These are phyloP conservation scores for Macadamia tetraphylla DNA, from an alignment of 164 flowering plant genomes.

Conservation along the genomic window DNA sequence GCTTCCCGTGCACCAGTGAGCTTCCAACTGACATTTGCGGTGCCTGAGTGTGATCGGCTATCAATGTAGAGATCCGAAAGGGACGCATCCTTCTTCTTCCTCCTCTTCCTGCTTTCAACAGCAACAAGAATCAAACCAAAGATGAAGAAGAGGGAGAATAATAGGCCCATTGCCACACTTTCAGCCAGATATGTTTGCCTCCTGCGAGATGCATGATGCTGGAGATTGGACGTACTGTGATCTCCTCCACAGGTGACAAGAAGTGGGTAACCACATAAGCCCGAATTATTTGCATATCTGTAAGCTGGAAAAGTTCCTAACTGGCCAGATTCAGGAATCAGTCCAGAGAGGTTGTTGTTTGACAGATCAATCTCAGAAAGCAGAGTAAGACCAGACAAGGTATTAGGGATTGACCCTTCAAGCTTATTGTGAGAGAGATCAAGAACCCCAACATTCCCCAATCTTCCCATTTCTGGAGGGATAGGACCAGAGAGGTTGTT, in stretches of 20 bases:
- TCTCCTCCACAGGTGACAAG: slow-evolving; percentile 31
- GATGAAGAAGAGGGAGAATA: slow-evolving; percentile 75
- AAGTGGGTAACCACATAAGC: slow-evolving; percentile 87
- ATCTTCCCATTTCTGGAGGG: slow-evolving; percentile 58
- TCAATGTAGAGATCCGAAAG: slow-evolving; percentile 48
- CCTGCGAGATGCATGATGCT: slow-evolving; percentile 46
- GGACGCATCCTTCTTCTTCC: slow-evolving; percentile 51
- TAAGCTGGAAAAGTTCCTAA: slow-evolving; percentile 55
- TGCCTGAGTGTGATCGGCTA: slow-evolving; percentile 54
- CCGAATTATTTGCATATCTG: slow-evolving; percentile 59
- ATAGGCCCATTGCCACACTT: slow-evolving; percentile 82
- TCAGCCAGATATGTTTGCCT: slow-evolving; percentile 70
- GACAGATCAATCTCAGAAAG: slow-evolving; percentile 74
- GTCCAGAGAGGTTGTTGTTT: slow-evolving; percentile 64
- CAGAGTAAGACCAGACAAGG: slow-evolving; percentile 48
- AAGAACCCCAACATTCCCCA: slow-evolving; percentile 57
- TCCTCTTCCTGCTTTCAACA: slow-evolving; percentile 61
- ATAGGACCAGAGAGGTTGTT: slow-evolving; percentile 71
- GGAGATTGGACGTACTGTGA: slow-evolving; percentile 15
- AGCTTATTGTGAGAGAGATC: slow-evolving; percentile 73
- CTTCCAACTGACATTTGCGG: slow-evolving; percentile 57
- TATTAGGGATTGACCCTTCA: slow-evolving; percentile 58
- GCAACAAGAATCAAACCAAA: slow-evolving; percentile 57
- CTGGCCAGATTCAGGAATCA: slow-evolving; percentile 71
- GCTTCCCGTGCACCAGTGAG: slow-evolving; percentile 69